Evolutionary conservation across 148 eudicot species (phyloP).

Genomic region (Drosera capensis): DNA sequence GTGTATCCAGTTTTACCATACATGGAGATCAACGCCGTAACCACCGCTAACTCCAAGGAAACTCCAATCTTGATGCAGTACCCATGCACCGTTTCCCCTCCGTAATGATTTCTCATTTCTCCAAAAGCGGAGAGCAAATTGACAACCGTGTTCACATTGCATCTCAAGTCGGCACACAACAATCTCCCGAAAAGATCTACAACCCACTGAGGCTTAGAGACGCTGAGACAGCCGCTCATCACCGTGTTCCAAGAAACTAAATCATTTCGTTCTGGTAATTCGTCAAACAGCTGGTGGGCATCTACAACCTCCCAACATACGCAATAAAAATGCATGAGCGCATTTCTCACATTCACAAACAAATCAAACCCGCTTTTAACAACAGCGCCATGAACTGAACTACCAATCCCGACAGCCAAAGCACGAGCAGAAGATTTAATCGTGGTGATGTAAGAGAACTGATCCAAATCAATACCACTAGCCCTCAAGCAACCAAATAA

Average conservation of each 20-base stretch:
- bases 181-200: conserved; percentile 12
- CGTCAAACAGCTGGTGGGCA: conserved; percentile 29
- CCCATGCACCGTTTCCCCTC: conserved; percentile 19
- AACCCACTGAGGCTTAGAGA: conserved; percentile 6
- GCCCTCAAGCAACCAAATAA: conserved; percentile 18
- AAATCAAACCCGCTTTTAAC: conserved; percentile 12
- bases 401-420: conserved; percentile 7
- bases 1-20: conserved; percentile 15
- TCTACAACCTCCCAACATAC: conserved; percentile 13
- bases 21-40: conserved; percentile 23
- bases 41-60: conserved; percentile 6
- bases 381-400: conserved; percentile 15
- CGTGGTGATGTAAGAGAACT: conserved; percentile 16
- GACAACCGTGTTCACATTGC: conserved; percentile 8
- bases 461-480: conserved; percentile 11
- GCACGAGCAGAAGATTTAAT: conserved; percentile 19
- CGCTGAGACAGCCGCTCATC: conserved; percentile 22
- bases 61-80: conserved; percentile 17
- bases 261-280: conserved; percentile 12
- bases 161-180: conserved; percentile 1
- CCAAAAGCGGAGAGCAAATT: conserved; percentile 15
- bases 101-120: conserved; percentile 4
- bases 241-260: conserved; percentile 26
- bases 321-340: conserved; percentile 21
- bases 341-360: conserved; percentile 20